Conservation (phyloP, 306 rosid species). For the Trichosanthes cucumerina region DNA sequence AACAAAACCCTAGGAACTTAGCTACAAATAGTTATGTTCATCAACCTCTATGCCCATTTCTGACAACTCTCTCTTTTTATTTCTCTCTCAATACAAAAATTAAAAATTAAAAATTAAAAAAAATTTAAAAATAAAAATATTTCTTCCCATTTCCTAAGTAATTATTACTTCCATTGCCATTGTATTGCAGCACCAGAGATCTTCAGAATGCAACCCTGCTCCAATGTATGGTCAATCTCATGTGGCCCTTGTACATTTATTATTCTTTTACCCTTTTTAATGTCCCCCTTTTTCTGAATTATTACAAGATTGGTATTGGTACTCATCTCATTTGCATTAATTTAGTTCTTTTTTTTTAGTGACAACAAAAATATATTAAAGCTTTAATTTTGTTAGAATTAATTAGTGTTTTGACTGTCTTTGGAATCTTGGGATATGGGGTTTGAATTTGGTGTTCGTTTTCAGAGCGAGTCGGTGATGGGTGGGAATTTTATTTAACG, state of each 20-base stretch:
- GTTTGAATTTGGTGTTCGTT: no score
- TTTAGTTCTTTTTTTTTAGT: no score
- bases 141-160: background rate
- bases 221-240: conserved; percentile 7
- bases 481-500: no score
- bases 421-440: no score
- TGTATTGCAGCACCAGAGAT: background rate
- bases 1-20: conserved; percentile 14
- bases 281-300: background rate
- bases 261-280: background rate
- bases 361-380: no score
- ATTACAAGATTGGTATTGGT: background rate
- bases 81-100: background rate
- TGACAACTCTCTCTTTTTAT: background rate
- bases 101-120: no score
- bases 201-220: conserved; percentile 1
- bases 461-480: no score
- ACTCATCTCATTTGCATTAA: background rate
- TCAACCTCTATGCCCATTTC: background rate
- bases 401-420: no score
- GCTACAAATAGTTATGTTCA: conserved; percentile 5
- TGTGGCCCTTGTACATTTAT: conserved; percentile 5
- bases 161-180: background rate
- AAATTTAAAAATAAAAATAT: no score
- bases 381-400: no score